Base-by-base conservation (phyloP, 371 early-diverging fungal genomes). In the Coemansia sp. region DNA sequence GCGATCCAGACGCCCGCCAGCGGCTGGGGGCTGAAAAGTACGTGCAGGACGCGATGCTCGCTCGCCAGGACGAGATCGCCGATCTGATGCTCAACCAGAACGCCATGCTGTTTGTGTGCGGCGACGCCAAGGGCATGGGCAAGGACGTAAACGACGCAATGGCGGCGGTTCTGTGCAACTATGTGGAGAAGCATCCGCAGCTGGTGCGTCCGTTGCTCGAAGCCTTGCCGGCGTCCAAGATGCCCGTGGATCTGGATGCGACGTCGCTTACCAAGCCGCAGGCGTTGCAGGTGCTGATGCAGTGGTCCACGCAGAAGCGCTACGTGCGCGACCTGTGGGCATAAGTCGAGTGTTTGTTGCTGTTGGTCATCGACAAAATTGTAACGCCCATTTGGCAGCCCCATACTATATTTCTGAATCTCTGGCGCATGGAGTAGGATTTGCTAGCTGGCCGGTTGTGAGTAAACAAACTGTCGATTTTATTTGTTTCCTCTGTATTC, bases 81-180 rank as follows among this genome's bases (percentile, higher is more conserved):
- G 80, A 86, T 34, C 59, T 88, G 45, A 64, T 93, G 56, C 57
- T 80, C 8, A 80, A 86, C 20, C 76, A 84, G 39, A 82, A 83
- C 35, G 91, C 88, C 0, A 66, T 61, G 77, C 80, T 95, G 39
- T 97, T 86, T 79, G 88, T 97, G 6, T 97, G 94, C 81, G 95
- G 88, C 57, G 90, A 90, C 77, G 90, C 94, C 12, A 85, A 86
- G 72, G 90, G 90, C 2, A 96, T 94, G 95, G 94, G 92, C 20
- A 88, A 86, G 66, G 90, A 85, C 30, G 93, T 96, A 26, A 85
- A 94, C 55, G 85, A 85, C 48, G 85, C 88, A 10, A 71, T 96
- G 47, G 84, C 81, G 0, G 86, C 87, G 9, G 83, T 94, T 47
- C 54, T 92, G 2, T 77, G 76, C 14, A 78, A 84, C 36, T 68